Percentiles rank a stretch among this genome's conserved stretches.
Conservation (phyloP, 768 basidiomycete species). For the Boletus fagicola region DNA sequence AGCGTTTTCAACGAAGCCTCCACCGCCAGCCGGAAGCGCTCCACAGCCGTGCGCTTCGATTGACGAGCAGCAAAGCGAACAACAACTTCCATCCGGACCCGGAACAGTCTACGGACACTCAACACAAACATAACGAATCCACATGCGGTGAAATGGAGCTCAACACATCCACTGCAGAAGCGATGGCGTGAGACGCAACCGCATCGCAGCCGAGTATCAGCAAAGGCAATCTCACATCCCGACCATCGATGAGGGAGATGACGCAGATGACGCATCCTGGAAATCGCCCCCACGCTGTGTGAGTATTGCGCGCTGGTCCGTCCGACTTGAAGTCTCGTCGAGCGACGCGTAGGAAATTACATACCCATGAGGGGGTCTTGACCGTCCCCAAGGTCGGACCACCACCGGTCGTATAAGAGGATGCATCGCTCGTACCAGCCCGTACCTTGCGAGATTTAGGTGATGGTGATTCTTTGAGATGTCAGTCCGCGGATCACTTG, state of each 20-base stretch:
- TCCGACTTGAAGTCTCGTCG: not conserved
- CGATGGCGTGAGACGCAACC: conserved; percentile 18
- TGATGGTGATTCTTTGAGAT: not conserved
- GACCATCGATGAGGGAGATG: conserved; percentile 12
- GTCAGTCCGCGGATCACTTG: not conserved
- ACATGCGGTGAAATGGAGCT: not conserved
- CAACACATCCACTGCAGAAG: conserved; percentile 18
- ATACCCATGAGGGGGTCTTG: conserved; percentile 9
- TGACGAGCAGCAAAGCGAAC: not conserved
- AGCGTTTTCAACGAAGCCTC: not conserved
- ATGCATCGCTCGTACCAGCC: conserved; percentile 14
- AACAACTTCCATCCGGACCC: not conserved
- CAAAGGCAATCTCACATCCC: conserved; percentile 19
- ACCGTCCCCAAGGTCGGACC: conserved; percentile 21
- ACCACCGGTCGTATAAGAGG: conserved; percentile 21
- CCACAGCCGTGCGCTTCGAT: not conserved
- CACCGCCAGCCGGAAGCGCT: not conserved
- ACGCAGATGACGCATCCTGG: conserved; percentile 15
- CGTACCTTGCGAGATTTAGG: conserved; percentile 13
- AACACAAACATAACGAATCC: not conserved
- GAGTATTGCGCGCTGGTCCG: not conserved
- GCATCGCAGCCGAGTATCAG: conserved; percentile 13
- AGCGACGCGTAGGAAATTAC: not conserved
- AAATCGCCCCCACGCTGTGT: not conserved
- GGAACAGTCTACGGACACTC: conserved; percentile 11